Conservation (phyloP, 257 asterid species). For the Nyctanthes arbortristis region DNA sequence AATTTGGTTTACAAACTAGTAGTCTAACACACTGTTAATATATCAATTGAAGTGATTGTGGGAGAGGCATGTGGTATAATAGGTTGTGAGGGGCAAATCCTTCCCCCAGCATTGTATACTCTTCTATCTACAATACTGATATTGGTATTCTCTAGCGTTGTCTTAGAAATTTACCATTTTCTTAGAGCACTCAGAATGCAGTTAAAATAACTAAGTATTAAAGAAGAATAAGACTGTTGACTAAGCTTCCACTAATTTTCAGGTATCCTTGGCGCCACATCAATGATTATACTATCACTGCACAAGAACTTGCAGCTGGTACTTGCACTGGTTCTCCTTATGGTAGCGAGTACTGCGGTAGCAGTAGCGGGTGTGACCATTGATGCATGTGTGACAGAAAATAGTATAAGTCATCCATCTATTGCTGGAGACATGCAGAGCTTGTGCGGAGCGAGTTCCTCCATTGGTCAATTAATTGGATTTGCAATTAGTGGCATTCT, state of each 20-base stretch:
- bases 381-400: constrained; percentile 93
- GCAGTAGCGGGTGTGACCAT: constrained; percentile 91
- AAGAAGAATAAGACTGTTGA: constrained; percentile 18
- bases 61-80: not conserved
- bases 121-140: not conserved
- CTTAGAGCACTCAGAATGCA: not conserved
- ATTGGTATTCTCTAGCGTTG: not conserved
- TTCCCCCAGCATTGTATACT: not conserved
- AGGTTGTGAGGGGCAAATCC: not conserved
- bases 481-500: constrained; percentile 68
- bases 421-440: constrained; percentile 97
- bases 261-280: constrained; percentile 49
- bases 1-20: too few relatives aligned
- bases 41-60: not conserved
- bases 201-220: not conserved
- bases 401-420: constrained; percentile 76
- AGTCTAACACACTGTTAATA: too few relatives aligned
- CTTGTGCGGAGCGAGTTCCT: constrained; percentile 79
- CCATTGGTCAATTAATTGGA: constrained; percentile 77
- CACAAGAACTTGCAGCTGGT: constrained; percentile 56
- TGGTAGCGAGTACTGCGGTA: constrained; percentile 82
- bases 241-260: constrained; percentile 25
- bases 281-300: constrained; percentile 51
- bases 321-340: constrained; percentile 63
- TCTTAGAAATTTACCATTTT: not conserved